phyloP scores from a whole-genome alignment of 2,329 filamentous ascomycete genomes.

The Ilyonectria destructans region DNA sequence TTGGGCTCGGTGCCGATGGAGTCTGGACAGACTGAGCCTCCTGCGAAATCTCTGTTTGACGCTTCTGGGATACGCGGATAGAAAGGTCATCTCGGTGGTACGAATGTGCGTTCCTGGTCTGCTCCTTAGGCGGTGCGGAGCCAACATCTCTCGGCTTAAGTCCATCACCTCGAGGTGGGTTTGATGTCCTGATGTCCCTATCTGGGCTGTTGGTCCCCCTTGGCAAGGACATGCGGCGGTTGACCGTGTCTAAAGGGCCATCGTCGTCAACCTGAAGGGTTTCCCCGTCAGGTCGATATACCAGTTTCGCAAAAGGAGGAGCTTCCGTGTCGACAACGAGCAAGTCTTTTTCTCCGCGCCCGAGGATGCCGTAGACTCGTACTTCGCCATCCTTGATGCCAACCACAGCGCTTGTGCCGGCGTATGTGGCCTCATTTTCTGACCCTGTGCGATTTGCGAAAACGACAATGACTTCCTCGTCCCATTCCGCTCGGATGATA shows the following conservation, averaged over 20 bases:
- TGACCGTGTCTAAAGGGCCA: neutral
- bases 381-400: conserved; percentile 77
- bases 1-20: conserved; percentile 56
- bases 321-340: conserved; percentile 77
- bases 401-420: conserved; percentile 82
- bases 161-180: neutral
- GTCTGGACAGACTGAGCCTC: conserved; percentile 45
- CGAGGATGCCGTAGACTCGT: conserved; percentile 78
- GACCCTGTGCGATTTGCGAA: conserved; percentile 80
- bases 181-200: conserved; percentile 6
- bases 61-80: conserved; percentile 11
- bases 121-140: neutral
- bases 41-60: conserved; percentile 7
- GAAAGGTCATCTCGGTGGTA: conserved; percentile 15
- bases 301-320: conserved; percentile 63
- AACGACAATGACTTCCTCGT: conserved; percentile 77
- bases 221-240: conserved; percentile 8
- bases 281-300: conserved; percentile 45
- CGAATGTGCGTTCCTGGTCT: neutral
- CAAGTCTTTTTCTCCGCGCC: conserved; percentile 78
- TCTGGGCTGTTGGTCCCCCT: conserved; percentile 14
- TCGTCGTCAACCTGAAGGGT: conserved; percentile 13
- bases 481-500: conserved; percentile 65
- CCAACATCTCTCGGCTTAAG: neutral
- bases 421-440: conserved; percentile 78